Evolutionary conservation across 2,329 filamentous ascomycete species (phyloP), one percentile per base, ranked within the genome.

Genomic region (Rhexocercosporidium sp.): DNA sequence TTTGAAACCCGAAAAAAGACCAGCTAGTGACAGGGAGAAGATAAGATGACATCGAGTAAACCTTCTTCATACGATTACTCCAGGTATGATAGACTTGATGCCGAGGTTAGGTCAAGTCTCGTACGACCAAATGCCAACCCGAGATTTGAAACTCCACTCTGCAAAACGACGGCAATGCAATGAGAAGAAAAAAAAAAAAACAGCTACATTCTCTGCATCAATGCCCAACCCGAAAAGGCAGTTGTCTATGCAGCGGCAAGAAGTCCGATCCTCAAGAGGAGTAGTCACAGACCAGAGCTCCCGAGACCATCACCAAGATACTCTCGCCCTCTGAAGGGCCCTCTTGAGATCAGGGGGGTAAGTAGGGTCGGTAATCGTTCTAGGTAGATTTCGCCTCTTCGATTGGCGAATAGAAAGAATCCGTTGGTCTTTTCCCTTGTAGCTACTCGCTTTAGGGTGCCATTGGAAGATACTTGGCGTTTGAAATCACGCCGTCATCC

Each of bases 1-100:
- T 37, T 56, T 18, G 31, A 56, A 56, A 37, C n/a, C 53, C 39
- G n/a, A 20, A 25, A 34, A 39, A 41, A 22, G 12, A 18, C n/a
- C 7, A 16, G n/a, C 54, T 57, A 41, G 54, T 22, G 20, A 18
- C 25, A 31, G 12, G n/a, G 20, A 7, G 25, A 18, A 57, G 54
- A 57, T 57, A 57, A 57, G 54, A 57, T 41, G 34, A 41, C 29
- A 11, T 14, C 53, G 53, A 56, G 53, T 56, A 56, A 53, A 31
- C 4, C 25, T 37, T 56, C 31, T 34, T 11, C 11, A 6, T 37
- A 12, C 8, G 29, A 16, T 22, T 22, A n/a, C n/a, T n/a, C n/a
- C n/a, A 18, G 44, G 44, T 47, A 27, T 39, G 34, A 57, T 22
- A 16, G 29, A 37, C 25, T 12, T 25, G n/a, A 41, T 34, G 41